Base-by-base conservation (phyloP, 2,329 filamentous ascomycete genomes). In the Claviceps sp. region DNA sequence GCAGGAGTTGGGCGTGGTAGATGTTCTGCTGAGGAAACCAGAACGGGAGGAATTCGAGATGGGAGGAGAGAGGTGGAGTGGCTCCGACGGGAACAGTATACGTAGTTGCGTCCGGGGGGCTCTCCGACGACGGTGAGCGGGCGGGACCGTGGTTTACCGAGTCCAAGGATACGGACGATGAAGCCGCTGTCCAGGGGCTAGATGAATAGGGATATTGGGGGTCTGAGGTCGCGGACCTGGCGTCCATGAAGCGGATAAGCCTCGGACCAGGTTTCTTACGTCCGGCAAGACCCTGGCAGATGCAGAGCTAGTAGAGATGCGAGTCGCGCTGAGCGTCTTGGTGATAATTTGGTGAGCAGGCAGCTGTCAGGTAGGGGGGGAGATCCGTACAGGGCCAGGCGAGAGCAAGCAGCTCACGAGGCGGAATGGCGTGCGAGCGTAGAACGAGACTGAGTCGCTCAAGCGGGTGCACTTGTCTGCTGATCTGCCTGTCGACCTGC, bases 1-100 rank as follows among this genome's bases (percentile, higher is more conserved):
- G 75, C 50, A 79, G 72, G 52, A 84, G 74, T 65, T 81, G 78
- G 51, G 77, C 77, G 61, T 82, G 77, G 65, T 81, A 80, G 56
- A 77, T 69, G 43, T 73, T 77, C 57, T 82, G 78, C 56, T 81
- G 78, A 16, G 78, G 78, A 53, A 81, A 70, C 59, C 81, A 68
- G 56, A 80, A 73, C 39, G 79, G 78, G 30, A 79, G 68, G 54
- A 80, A 69, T 56, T 81, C 76, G 60, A 80, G 60, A 55, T 73
- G 70, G 56, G 71, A 63, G 49, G 73, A 65, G 52, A 67, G 64
- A 46, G 66, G 65, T 44, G 60, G 56, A 55, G 66, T 58, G 53
- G 59, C 57, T 46, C 59, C 55, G 44, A 53, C 52, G 52, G 54
- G 47, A 47, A 46, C 46, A 38, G 62, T 30, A 52, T 56, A 44